Percentiles rank a stretch among this genome's conserved stretches.
Evolutionary conservation across 2,329 filamentous ascomycete species (phyloP).

Genomic region (Simplicillium aogashimaense): DNA sequence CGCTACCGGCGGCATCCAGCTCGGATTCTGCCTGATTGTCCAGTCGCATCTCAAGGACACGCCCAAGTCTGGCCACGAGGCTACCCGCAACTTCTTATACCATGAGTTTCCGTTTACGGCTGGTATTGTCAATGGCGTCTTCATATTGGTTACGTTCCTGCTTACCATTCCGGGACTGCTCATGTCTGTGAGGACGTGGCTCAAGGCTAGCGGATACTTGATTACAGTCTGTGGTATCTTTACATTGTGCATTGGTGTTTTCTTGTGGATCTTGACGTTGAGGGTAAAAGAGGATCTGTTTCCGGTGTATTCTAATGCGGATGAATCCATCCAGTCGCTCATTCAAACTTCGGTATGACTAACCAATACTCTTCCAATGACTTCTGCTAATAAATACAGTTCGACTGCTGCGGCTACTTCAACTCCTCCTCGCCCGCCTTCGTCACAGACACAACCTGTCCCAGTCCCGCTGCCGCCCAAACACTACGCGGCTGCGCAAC

Average conservation of each 20-base stretch:
- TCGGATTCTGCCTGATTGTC: conserved; percentile 46
- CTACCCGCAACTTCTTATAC: conserved; percentile 42
- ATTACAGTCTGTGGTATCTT: conserved; percentile 52
- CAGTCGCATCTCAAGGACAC: conserved; percentile 31
- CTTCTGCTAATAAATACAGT: conserved; percentile 32
- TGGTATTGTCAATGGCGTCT: conserved; percentile 60
- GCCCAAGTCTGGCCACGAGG: conserved; percentile 34
- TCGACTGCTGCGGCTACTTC: conserved; percentile 71
- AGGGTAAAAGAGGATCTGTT: conserved; percentile 53
- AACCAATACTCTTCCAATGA: no score
- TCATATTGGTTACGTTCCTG: conserved; percentile 62
- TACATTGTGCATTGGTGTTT: conserved; percentile 55
- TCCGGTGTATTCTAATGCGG: conserved; percentile 49
- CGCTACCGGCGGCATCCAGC: conserved; percentile 40
- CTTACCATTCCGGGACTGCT: conserved; percentile 62
- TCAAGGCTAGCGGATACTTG: conserved; percentile 60
- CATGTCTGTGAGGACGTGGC: conserved; percentile 56
- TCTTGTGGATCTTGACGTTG: conserved; percentile 66
- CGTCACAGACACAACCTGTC: conserved; percentile 57
- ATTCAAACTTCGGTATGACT: conserved; percentile 62
- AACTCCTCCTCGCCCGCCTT: conserved; percentile 66
- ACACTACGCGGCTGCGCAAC: conserved; percentile 60
- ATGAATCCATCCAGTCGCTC: conserved; percentile 49
- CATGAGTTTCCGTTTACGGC: conserved; percentile 48
- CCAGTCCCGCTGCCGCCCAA: conserved; percentile 60